Base-by-base conservation (phyloP, 257 asterid genomes). In the Ophiorrhiza pumila region DNA sequence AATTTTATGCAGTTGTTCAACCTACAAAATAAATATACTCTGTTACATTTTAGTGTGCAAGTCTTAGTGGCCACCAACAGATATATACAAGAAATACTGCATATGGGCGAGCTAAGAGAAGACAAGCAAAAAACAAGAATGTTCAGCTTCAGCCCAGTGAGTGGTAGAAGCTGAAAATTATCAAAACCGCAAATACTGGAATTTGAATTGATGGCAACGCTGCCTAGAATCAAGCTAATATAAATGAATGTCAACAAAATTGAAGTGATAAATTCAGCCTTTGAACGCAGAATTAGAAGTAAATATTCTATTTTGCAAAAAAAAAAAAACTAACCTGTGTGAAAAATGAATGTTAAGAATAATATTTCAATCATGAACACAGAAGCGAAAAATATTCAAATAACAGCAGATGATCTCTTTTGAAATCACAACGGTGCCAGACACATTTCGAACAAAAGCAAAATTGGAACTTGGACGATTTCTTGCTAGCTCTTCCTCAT, bases 1-100 rank as follows among this genome's bases (percentile, higher is more conserved):
- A 78, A 90, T 90, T 83, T 90, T 90, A 81, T 90, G 96, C 82
- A 91, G 68, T 83, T 93, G 97, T 81, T 93, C 97, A 75, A 93
- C 96, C 98, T 90, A 80, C 76, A 86, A 59, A 61, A 75, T 13
- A 66, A 12, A 59, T 37, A 45, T 12, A 66, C 25, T 23, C 31
- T 4, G 27, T 11, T 71, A 20, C 57, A 62, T 20, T 76, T 43
- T 29, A 32, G 45, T 29, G 17, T 41, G 25, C 42, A 15, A 41
- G 35, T 45, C 22, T 7, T 1, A 39, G 34, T 29, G 59, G 47
- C 73, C 7, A 50, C 73, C 42, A 35, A 27, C 45, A 59, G 35
- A 39, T 69, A 63, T 45, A n/a, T 77, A 49, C 32, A 56, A 71
- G 47, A 46, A 32, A 68, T 58, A 32, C 14, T 27, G 57, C 34